phyloP scores from a whole-genome alignment of 2,329 filamentous ascomycete species.

The Botryotinia globosa region DNA sequence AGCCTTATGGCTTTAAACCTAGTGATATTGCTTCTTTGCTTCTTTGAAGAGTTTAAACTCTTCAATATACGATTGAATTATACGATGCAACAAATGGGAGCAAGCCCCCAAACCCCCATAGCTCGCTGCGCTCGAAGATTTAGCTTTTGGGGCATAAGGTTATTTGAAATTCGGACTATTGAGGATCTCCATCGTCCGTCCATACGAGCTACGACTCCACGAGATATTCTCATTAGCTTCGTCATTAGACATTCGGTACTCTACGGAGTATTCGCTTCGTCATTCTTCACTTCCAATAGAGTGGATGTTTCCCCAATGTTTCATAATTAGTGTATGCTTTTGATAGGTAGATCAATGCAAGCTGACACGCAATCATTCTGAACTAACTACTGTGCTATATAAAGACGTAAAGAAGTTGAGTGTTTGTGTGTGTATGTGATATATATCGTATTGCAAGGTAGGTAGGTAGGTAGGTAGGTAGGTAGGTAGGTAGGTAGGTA shows the following conservation, averaged over 20 bases:
- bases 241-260: background rate
- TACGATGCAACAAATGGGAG: too few species aligned
- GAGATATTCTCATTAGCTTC: background rate
- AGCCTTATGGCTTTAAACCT: too few species aligned
- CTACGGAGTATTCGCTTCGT: background rate
- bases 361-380: background rate
- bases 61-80: too few species aligned
- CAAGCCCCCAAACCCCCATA: background rate
- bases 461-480: too few species aligned
- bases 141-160: background rate
- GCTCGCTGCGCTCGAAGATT: background rate
- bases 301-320: background rate
- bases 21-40: too few species aligned
- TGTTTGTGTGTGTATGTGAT: background rate
- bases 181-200: background rate
- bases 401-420: background rate
- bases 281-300: background rate
- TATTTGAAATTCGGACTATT: background rate
- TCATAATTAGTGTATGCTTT: background rate
- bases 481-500: too few species aligned
- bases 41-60: too few species aligned
- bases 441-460: background rate
- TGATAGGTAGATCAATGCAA: background rate
- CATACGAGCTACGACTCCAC: background rate
- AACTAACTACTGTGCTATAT: background rate